Conservation (phyloP, 148 eudicot genomes). For the Nyssa sinensis region DNA sequence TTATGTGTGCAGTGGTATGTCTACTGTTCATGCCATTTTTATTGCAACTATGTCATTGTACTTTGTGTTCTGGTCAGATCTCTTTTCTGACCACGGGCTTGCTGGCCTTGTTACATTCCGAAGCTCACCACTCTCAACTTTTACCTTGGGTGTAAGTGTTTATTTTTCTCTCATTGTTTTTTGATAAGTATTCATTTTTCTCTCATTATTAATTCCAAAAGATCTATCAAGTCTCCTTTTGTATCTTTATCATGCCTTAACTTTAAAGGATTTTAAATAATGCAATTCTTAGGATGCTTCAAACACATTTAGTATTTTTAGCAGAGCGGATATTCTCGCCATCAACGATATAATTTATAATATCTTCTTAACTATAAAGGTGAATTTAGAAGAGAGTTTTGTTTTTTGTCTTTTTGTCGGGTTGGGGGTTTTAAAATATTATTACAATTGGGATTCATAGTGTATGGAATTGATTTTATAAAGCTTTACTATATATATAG, state of each 20-base stretch:
- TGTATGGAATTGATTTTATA: too few relatives aligned
- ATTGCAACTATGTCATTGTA: conserved; percentile 78
- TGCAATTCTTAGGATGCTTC: background rate
- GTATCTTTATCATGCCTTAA: background rate
- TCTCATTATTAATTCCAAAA: background rate
- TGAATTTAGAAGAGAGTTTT: too few relatives aligned
- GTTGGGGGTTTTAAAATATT: too few relatives aligned
- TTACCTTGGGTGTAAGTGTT: conserved; percentile 78
- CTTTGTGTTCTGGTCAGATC: conserved; percentile 95
- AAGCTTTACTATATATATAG: too few relatives aligned
- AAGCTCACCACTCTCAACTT: conserved; percentile 77
- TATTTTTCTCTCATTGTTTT: background rate
- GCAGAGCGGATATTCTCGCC: too few relatives aligned
- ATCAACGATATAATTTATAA: too few relatives aligned
- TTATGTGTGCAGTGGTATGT: conserved; percentile 61
- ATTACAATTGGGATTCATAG: too few relatives aligned
- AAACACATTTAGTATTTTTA: too few relatives aligned
- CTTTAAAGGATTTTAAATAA: background rate
- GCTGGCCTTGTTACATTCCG: conserved; percentile 58
- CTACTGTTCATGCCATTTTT: conserved; percentile 89
- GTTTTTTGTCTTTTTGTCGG: too few relatives aligned
- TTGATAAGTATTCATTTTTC: background rate
- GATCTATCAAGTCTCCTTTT: background rate
- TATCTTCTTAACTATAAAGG: too few relatives aligned
- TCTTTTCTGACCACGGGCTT: conserved; percentile 70